Base-by-base conservation (phyloP, 495 filamentous ascomycete species). In the Trichoderma orchidacearum region DNA sequence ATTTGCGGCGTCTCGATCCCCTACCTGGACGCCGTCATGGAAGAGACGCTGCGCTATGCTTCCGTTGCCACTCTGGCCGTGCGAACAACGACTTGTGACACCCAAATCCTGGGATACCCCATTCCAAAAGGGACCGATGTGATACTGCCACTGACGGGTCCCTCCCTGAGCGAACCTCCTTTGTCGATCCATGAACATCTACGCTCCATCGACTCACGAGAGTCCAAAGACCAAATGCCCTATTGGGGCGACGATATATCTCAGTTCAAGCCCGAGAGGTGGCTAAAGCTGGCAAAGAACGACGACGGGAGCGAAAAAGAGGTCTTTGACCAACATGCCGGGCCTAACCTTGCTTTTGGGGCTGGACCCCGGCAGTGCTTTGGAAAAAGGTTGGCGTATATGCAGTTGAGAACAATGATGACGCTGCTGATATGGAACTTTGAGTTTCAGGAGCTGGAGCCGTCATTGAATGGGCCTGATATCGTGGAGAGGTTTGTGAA, bases 341-440 rank as follows among this genome's bases (percentile, higher is more conserved):
- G 64, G 2, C 72, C 70, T 4, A 48, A 54, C 48, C 21, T 72
- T 30, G 56, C 58, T 2, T 74, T 72, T 48, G 59, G 64, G 1
- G 27, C 65, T 1, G 71, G 71, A 2, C 54, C 61, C 0, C 36
- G 72, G 15, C 63, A 57, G 5, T 75, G 72, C 54, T 75, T 61
- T n/a, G 70, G 71, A 2, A 60, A 61, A 30, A 63, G 61, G 54
- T 38, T 71, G 36, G 70, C 67, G 5, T 60, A 66, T 38, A 51
- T 70, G 5, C 64, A 73, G 59, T 51, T 70, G 48, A 51, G 62
- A 8, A 61, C 67, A 9, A 54, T 71, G 15, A 30, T 69, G 25
- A 57, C 63, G 1, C 36, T 71, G 53, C 12, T 75, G 21, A 23
- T 72, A 12, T 71, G 68, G 70, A 62, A 68, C 29, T 73, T 74